phyloP scores from a whole-genome alignment of 225 moss, liverwort and hornwort species.

The Physcomitrium patens region DNA sequence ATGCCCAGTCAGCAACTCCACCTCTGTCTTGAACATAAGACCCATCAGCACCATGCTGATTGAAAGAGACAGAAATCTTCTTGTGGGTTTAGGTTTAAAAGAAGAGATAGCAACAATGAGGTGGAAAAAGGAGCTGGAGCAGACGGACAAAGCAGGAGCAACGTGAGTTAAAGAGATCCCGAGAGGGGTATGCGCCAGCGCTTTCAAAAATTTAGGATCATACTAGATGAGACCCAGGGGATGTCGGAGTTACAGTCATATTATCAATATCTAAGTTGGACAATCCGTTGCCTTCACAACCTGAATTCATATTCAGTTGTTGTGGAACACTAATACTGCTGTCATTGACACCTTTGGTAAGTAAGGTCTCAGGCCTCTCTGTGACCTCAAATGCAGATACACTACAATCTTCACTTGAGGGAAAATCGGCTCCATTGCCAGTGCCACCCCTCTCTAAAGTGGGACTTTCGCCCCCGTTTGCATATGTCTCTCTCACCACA shows the following conservation, averaged over 20 bases:
- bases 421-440: conserved; percentile 56
- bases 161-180: conserved; percentile 38
- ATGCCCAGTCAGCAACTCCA: neutral
- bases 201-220: conserved; percentile 56
- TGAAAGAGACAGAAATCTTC: conserved; percentile 12
- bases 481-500: conserved; percentile 35
- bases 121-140: neutral
- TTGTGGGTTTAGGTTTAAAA: conserved; percentile 9
- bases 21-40: neutral
- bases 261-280: conserved; percentile 70
- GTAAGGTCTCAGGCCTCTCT: conserved; percentile 52
- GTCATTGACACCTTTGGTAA: conserved; percentile 36
- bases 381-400: conserved; percentile 56
- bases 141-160: neutral
- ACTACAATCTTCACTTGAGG: conserved; percentile 58
- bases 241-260: conserved; percentile 75
- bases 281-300: conserved; percentile 84
- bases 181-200: conserved; percentile 28
- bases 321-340: conserved; percentile 26
- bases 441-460: conserved; percentile 34
- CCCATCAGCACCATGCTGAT: too few species aligned
- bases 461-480: conserved; percentile 56
- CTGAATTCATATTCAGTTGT: conserved; percentile 64
- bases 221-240: conserved; percentile 85
- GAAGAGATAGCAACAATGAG: conserved; percentile 8